Conservation (phyloP, 176 grass and related monocot genomes). For the Cenchrus fungigraminus region DNA sequence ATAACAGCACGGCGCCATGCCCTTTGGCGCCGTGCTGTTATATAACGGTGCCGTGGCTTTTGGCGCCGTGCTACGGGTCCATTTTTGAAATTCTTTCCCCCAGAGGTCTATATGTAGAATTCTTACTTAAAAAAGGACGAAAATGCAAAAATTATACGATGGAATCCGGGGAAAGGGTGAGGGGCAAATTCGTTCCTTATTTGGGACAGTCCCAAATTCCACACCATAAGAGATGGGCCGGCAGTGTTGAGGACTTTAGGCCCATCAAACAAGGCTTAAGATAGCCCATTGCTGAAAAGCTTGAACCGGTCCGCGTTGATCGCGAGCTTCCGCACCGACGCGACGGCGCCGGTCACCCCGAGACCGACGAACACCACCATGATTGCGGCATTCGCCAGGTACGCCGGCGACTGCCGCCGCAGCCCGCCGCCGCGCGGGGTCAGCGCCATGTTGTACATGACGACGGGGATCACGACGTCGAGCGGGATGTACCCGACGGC, state of each 20-base stretch:
- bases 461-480: slow-evolving; percentile 76
- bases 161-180: no score
- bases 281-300: slow-evolving; percentile 58
- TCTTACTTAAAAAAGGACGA: no score
- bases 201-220: no score
- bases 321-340: slow-evolving; percentile 71
- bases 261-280: neutral
- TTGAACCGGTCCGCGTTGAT: slow-evolving; percentile 78
- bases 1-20: no score
- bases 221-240: no score
- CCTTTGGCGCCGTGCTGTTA: no score
- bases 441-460: slow-evolving; percentile 85
- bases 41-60: no score
- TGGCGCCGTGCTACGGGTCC: no score
- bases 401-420: slow-evolving; percentile 28
- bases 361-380: slow-evolving; percentile 76
- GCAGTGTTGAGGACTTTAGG: neutral
- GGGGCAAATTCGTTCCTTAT: no score
- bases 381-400: slow-evolving; percentile 64
- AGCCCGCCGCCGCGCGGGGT: slow-evolving; percentile 12
- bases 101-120: no score
- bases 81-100: no score
- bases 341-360: slow-evolving; percentile 69
- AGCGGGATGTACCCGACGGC: slow-evolving; percentile 85
- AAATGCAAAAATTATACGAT: no score